A percentile compares a stretch with the other conserved stretches of the same genome.
Conservation (phyloP, 306 rosid genomes). For the Senna siamea region DNA sequence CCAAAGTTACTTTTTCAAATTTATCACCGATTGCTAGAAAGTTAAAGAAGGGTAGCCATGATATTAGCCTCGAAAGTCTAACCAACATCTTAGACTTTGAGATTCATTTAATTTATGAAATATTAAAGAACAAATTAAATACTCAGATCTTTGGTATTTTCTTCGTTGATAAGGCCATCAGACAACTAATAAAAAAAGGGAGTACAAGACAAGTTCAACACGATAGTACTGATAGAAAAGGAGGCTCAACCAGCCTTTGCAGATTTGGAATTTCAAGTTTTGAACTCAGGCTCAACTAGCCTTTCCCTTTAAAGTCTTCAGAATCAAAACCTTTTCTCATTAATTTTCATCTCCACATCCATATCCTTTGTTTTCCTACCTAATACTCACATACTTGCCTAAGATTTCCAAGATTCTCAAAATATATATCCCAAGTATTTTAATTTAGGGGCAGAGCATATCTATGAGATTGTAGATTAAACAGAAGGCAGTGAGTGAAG, state of each 20-base stretch:
- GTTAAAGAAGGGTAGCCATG: conserved; percentile 61
- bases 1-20: neutral
- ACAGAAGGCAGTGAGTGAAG: neutral
- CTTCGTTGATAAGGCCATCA: no score
- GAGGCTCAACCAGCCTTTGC: neutral
- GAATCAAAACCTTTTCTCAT: conserved; percentile 19
- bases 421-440: no score
- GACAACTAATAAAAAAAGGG: no score
- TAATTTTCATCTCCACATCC: neutral
- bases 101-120: conserved; percentile 37
- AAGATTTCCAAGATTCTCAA: no score
- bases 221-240: no score
- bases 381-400: no score
- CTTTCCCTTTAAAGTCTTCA: conserved; percentile 28
- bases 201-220: no score
- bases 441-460: neutral
- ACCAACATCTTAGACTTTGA: conserved; percentile 48
- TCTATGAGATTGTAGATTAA: conserved; percentile 32
- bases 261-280: conserved; percentile 48
- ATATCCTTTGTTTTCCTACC: conserved; percentile 30
- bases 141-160: conserved; percentile 12
- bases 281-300: neutral
- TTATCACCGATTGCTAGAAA: conserved; percentile 30
- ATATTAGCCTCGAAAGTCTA: conserved; percentile 41
- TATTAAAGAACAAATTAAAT: neutral